Conservation (phyloP, 148 eudicot genomes). For the Suaeda aralocaspica region DNA sequence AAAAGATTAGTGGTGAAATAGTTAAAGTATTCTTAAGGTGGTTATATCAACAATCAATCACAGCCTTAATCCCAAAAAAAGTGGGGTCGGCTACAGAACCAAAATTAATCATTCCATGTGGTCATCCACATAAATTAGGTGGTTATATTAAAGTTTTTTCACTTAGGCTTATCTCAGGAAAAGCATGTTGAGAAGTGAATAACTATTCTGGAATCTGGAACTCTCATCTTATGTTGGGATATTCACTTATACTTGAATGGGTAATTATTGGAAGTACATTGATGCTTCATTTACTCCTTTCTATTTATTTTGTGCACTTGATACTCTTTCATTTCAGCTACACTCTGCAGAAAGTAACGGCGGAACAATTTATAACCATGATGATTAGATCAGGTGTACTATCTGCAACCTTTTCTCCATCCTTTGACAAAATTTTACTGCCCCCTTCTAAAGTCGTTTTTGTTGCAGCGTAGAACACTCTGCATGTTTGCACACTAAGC, state of each 20-base stretch:
- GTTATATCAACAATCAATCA: no score
- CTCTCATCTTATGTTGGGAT: neutral
- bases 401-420: neutral
- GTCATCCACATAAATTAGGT: no score
- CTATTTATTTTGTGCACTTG: neutral
- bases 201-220: slow-evolving; percentile 6
- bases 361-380: slow-evolving; percentile 48
- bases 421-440: neutral
- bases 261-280: neutral
- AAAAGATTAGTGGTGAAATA: no score
- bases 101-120: no score
- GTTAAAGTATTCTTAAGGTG: no score
- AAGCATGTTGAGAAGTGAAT: neutral
- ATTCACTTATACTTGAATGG: neutral
- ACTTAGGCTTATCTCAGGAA: neutral
- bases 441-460: slow-evolving; percentile 12
- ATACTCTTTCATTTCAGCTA: slow-evolving; percentile 4
- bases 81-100: no score
- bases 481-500: slow-evolving; percentile 68
- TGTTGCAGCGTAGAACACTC: slow-evolving; percentile 53
- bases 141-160: no score
- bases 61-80: no score
- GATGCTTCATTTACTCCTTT: neutral
- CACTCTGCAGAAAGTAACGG: slow-evolving; percentile 43
- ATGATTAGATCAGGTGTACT: slow-evolving; percentile 66